Evolutionary conservation across 805 yeast genomes (phyloP).

Genomic region (Candida peoriensis): DNA sequence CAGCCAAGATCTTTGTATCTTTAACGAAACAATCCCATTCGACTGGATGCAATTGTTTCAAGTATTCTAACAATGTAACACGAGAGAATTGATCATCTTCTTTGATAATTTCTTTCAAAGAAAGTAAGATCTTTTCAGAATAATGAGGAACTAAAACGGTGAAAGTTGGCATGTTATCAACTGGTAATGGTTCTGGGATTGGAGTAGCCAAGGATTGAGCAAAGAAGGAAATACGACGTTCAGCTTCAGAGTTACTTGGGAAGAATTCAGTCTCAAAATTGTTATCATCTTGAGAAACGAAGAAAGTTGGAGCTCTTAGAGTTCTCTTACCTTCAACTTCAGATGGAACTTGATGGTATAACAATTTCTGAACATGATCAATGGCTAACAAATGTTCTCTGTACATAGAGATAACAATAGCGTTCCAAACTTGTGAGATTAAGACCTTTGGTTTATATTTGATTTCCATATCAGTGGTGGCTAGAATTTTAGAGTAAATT

Average conservation of each 20-base stretch:
- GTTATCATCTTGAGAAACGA: conserved; percentile 93
- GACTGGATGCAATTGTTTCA: conserved; percentile 91
- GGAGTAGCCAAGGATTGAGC: conserved; percentile 99
- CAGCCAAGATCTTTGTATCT: conserved; percentile 93
- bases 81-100: conserved; percentile 97
- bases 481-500: conserved; percentile 94
- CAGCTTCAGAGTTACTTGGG: conserved; percentile 97
- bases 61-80: conserved; percentile 87
- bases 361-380: conserved; percentile 95
- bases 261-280: conserved; percentile 93
- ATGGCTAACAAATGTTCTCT: conserved; percentile 97
- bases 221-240: conserved; percentile 98
- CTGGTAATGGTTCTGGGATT: conserved; percentile 97
- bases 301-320: conserved; percentile 97
- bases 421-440: conserved; percentile 99
- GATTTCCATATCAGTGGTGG: conserved; percentile 98
- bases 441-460: conserved; percentile 98
- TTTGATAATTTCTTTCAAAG: conserved; percentile 93
- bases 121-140: conserved; percentile 86
- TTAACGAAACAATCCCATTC: conserved; percentile 98
- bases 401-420: conserved; percentile 98
- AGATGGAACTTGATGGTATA: conserved; percentile 97
- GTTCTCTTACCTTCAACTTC: conserved; percentile 98
- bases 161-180: conserved; percentile 99
- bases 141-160: conserved; percentile 96